A percentile compares a stretch with the other conserved stretches of the same genome.
These are phyloP conservation scores for Kappamyces sp. DNA, from an alignment of 192 early-diverging fungal genomes.

Conservation along the genomic window DNA sequence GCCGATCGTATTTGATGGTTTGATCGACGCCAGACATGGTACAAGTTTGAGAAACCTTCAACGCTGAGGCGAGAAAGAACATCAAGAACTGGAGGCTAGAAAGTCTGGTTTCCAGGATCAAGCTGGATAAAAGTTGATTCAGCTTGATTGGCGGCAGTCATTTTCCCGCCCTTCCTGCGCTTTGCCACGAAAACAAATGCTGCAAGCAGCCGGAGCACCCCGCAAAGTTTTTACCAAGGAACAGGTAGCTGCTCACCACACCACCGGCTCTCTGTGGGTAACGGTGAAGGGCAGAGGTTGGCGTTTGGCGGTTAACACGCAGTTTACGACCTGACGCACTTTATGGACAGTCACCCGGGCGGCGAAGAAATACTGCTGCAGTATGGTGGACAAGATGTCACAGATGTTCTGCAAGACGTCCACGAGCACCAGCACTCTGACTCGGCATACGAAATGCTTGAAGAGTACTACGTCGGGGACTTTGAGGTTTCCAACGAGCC, in stretches of 20 bases:
- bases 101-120: too few relatives aligned
- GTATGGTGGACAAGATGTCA: slow-evolving; percentile 82
- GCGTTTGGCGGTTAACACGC: neutral
- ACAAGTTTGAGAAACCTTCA: too few relatives aligned
- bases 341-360: slow-evolving; percentile 87
- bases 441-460: slow-evolving; percentile 79
- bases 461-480: slow-evolving; percentile 72
- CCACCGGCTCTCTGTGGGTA: slow-evolving; percentile 70
- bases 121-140: too few relatives aligned
- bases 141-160: too few relatives aligned
- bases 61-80: too few relatives aligned
- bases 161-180: too few relatives aligned
- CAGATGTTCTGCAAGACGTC: slow-evolving; percentile 69
- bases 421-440: slow-evolving; percentile 73
- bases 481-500: slow-evolving; percentile 11
- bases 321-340: slow-evolving; percentile 85
- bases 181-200: neutral
- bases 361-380: slow-evolving; percentile 83
- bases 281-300: slow-evolving; percentile 64
- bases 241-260: slow-evolving; percentile 72
- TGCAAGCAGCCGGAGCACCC: too few relatives aligned
- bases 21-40: too few relatives aligned
- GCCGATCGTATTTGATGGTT: slow-evolving; percentile 82
- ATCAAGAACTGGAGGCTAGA: too few relatives aligned
- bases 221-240: slow-evolving; percentile 45